Evolutionary conservation across 345 rosid genomes (phyloP), one percentile per base, ranked within the genome.

Genomic region (Brassica juncea): DNA sequence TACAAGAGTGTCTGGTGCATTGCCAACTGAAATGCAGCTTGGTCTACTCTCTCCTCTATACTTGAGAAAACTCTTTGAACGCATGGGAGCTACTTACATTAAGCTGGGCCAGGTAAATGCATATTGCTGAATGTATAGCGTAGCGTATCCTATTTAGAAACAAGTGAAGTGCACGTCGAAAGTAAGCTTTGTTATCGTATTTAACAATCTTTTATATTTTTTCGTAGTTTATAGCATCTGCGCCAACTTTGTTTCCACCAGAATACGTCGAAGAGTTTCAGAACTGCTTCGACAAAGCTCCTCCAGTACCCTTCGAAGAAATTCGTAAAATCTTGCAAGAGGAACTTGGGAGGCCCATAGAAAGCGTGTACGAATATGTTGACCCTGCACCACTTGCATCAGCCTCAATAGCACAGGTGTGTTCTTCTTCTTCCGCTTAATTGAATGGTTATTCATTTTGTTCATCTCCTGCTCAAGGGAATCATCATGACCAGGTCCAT

Each of bases 61-160:
- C 77, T 84, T 94, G 83, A 89, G 99, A 90, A 92, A 79, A 84
- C 86, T 94, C 62, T 94, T 94, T 87, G 99, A 94, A 75, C 95
- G 95, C 69, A 87, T 94, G 99, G 97, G 99, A 77, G 99, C 97
- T 83, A 94, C 99, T 61, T 94, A 91, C 84, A 86, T 94, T 82
- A 94, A 94, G 82, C 81, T 94, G 70, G 99, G 99, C 4, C 97
- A 94, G 95, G 97, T 90, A 74, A 74, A 81, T 68, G 77, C 55
- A 34, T 78, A 8, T 64, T 61, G 9, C 66, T 23, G 63, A 28
- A 14, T 70, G 60, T 52, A 74, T 44, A 66, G 34, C 35, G 2
- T 58, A 15, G 57, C 72, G 27, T 68, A 73, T 78, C 42, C 16
- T 25, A 5, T 16, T 21, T 60, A 32, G 14, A 66, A 27, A 12